A percentile compares a stretch with the other conserved stretches of the same genome.
Conservation (phyloP, 192 early-diverging fungal species). For the Linnemannia exigua region DNA sequence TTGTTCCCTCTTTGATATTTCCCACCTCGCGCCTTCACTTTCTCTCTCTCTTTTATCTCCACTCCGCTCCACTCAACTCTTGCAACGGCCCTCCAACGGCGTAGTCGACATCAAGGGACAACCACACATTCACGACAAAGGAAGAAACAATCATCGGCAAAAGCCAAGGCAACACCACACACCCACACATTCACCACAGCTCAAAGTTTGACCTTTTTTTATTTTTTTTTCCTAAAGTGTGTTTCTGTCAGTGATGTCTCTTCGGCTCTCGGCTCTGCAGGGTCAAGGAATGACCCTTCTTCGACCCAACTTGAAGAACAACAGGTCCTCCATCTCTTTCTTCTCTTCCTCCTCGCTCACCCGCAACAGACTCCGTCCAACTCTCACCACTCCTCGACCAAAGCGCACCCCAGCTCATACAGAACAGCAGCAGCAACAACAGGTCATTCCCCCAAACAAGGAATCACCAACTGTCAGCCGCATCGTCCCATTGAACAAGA, state of each 20-base stretch:
- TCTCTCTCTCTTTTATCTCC: not conserved
- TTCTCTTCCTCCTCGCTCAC: slow-evolving; percentile 20
- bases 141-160: no score
- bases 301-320: not conserved
- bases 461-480: slow-evolving; percentile 22
- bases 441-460: slow-evolving; percentile 15
- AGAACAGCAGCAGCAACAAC: not conserved
- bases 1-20: not conserved
- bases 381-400: slow-evolving; percentile 18
- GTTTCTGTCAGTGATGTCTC: slow-evolving; percentile 35
- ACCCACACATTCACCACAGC: not conserved
- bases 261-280: slow-evolving; percentile 42
- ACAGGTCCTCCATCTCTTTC: not conserved
- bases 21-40: not conserved
- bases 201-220: not conserved
- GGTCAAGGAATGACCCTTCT: not conserved
- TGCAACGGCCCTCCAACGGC: not conserved
- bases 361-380: slow-evolving; percentile 21
- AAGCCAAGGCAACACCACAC: not conserved
- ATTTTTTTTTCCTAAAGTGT: slow-evolving; percentile 2
- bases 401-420: not conserved
- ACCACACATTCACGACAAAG: not conserved
- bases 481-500: slow-evolving; percentile 19
- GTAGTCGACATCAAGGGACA: not conserved
- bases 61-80: not conserved